A percentile compares a stretch with the other conserved stretches of the same genome.
These are phyloP conservation scores for Racocetra persica DNA, from an alignment of 371 early-diverging fungal species.

Conservation along the genomic window DNA sequence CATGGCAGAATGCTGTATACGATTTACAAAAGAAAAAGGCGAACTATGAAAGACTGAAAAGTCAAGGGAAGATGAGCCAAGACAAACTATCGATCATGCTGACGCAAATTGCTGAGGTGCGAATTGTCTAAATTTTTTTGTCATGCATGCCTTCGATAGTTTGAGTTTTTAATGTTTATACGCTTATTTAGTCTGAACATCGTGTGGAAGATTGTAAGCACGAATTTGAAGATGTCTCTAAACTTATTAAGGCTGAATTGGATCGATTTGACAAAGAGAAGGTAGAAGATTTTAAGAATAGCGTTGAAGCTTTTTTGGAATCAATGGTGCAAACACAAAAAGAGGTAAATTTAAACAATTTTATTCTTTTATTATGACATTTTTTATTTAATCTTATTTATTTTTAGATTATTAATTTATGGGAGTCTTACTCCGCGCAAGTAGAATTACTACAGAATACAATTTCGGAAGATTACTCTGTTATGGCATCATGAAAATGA, in stretches of 20 bases:
- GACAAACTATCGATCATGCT: constrained; percentile 68
- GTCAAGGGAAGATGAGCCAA: constrained; percentile 61
- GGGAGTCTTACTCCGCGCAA: constrained; percentile 18
- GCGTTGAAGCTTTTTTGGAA: constrained; percentile 76
- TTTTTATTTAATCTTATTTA: not conserved
- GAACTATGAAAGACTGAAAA: constrained; percentile 65
- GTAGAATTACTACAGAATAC: constrained; percentile 9
- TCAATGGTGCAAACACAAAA: constrained; percentile 86
- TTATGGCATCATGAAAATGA: too few relatives aligned
- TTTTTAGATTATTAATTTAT: constrained; percentile 21
- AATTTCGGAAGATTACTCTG: not conserved
- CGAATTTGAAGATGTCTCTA: constrained; percentile 79
- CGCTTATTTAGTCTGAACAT: constrained; percentile 55
- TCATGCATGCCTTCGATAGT: constrained; percentile 9
- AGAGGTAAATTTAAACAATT: constrained; percentile 58
- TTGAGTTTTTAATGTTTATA: constrained; percentile 15
- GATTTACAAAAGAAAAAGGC: constrained; percentile 71
- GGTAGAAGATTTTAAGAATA: constrained; percentile 81
- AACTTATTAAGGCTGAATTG: constrained; percentile 76
- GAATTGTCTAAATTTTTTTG: not conserved
- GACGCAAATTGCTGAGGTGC: constrained; percentile 74
- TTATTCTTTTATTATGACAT: not conserved
- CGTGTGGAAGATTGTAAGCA: constrained; percentile 61
- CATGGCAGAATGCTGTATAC: constrained; percentile 72
- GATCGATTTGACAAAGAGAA: constrained; percentile 88